Evolutionary conservation across 2,329 filamentous ascomycete species (phyloP).

Genomic region (Volutella citrinella): DNA sequence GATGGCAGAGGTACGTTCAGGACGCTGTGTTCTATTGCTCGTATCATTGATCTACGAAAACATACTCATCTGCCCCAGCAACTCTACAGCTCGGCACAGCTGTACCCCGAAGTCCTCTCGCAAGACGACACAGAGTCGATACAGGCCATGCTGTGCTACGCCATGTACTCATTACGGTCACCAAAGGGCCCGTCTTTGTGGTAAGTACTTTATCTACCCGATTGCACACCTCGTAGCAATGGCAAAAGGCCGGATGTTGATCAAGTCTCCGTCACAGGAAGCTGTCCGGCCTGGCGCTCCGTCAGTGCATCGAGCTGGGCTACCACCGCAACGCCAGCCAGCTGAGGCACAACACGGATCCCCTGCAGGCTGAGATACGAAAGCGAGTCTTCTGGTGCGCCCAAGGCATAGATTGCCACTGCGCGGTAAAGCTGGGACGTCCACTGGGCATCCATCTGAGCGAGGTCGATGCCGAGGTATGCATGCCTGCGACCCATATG

Average conservation of each 20-base stretch:
- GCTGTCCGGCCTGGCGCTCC: conserved; percentile 7
- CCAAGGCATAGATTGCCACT: conserved; percentile 4
- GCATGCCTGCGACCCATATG: no score
- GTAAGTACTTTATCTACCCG: background rate
- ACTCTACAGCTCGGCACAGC: conserved; percentile 18
- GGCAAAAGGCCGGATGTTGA: no score
- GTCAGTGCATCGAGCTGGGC: conserved; percentile 13
- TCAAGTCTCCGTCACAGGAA: no score
- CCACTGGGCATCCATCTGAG: conserved; percentile 3
- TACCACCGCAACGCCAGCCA: conserved; percentile 8
- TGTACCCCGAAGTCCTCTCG: conserved; percentile 17
- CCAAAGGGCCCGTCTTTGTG: conserved; percentile 2
- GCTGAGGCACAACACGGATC: background rate
- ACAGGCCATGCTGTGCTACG: conserved; percentile 30
- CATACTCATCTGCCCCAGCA: no score
- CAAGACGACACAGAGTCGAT: conserved; percentile 30
- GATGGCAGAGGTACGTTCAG: conserved; percentile 13
- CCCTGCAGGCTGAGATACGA: conserved; percentile 6
- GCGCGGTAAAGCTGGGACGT: conserved; percentile 6
- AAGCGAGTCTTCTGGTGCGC: conserved; percentile 11
- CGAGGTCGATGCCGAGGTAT: no score
- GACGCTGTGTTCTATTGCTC: no score
- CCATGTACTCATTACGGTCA: conserved; percentile 24
- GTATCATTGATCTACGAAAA: no score
- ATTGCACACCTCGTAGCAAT: no score